phyloP scores from a whole-genome alignment of 192 early-diverging fungal species.

The Coemansia guatemalensis region DNA sequence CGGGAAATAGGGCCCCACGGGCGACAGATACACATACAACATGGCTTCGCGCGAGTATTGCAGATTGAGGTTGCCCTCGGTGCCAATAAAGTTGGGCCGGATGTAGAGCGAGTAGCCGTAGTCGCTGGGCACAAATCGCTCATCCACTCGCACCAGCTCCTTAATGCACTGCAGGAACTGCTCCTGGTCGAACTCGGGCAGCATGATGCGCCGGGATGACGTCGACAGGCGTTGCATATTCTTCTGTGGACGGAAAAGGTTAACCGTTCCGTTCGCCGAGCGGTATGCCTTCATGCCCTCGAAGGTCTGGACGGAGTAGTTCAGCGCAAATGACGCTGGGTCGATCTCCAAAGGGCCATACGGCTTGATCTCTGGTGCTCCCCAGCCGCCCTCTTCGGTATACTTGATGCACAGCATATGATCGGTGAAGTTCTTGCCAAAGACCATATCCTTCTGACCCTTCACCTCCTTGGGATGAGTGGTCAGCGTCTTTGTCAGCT shows the following conservation, averaged over 20 bases:
- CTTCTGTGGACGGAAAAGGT: constrained; percentile 94
- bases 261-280: constrained; percentile 81
- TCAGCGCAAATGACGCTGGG: constrained; percentile 87
- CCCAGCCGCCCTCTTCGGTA: constrained; percentile 72
- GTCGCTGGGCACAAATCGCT: constrained; percentile 86
- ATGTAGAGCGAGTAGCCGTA: constrained; percentile 94
- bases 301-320: constrained; percentile 93
- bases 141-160: constrained; percentile 77
- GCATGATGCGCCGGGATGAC: constrained; percentile 81
- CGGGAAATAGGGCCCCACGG: constrained; percentile 96
- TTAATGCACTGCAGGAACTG: constrained; percentile 86
- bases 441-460: constrained; percentile 59
- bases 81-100: constrained; percentile 94
- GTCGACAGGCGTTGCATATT: constrained; percentile 89
- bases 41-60: constrained; percentile 75
- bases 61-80: constrained; percentile 82
- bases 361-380: constrained; percentile 79
- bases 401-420: constrained; percentile 93
- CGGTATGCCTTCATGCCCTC: constrained; percentile 95
- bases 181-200: constrained; percentile 81
- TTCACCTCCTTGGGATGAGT: constrained; percentile 27
- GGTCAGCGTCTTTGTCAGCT: constrained; percentile 46
- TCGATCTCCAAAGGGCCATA: constrained; percentile 81
- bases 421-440: constrained; percentile 91
- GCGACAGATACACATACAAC: constrained; percentile 88